Evolutionary conservation across 1,139 yeast species (phyloP).

Genomic region (Zygotorulaspora mrakii): DNA sequence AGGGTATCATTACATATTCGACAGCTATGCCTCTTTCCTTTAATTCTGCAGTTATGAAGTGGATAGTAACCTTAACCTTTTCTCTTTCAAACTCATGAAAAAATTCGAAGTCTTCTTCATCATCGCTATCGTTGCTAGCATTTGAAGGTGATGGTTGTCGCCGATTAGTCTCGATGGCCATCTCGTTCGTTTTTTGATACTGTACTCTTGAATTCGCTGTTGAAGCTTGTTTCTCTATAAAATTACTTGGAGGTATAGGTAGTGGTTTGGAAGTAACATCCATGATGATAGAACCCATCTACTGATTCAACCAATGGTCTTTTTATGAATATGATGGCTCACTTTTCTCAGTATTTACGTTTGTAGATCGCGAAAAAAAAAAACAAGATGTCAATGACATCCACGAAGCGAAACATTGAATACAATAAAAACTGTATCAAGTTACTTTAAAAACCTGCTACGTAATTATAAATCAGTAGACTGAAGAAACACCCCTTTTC

Average conservation of each 20-base stretch:
- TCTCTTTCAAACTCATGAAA: constrained; percentile 57
- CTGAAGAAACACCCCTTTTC: constrained; percentile 43
- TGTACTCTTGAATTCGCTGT: constrained; percentile 1
- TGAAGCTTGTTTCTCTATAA: constrained; percentile 3
- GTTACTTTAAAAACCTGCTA: too few relatives aligned
- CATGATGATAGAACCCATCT: constrained; percentile 4
- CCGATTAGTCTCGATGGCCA: not conserved
- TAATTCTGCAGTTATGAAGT: constrained; percentile 60
- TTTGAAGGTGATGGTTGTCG: constrained; percentile 3
- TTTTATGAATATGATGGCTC: too few relatives aligned
- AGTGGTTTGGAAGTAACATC: constrained; percentile 20
- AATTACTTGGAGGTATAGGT: constrained; percentile 16
- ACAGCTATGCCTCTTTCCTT: constrained; percentile 51
- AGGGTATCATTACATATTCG: constrained; percentile 65
- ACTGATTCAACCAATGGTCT: too few relatives aligned
- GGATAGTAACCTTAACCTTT: constrained; percentile 60
- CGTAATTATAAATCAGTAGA: too few relatives aligned
- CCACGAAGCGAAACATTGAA: not conserved
- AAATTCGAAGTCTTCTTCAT: constrained; percentile 38
- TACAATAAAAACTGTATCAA: too few relatives aligned
- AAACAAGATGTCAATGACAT: not conserved
- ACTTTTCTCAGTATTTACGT: not conserved
- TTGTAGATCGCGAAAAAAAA: too few relatives aligned
- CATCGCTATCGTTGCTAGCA: constrained; percentile 8
- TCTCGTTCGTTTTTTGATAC: not conserved